These are phyloP conservation scores for Myrica gale DNA, from an alignment of 306 rosid genomes.

Conservation along the genomic window DNA sequence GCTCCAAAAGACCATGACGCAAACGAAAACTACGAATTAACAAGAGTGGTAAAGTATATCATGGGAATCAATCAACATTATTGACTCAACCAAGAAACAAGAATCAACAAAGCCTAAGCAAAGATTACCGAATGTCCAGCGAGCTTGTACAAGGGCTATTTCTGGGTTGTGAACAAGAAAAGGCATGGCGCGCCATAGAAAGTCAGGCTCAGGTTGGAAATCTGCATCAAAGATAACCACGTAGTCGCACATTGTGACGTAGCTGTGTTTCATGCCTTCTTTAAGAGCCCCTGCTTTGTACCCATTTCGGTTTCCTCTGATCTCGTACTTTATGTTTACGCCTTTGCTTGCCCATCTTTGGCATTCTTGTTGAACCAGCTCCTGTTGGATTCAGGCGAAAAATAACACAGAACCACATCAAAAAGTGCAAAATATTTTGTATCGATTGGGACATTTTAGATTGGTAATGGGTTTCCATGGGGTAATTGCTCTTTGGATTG, in stretches of 20 bases:
- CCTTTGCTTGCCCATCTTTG: conserved; percentile 86
- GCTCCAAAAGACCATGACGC: too few species aligned
- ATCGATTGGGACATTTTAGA: background rate
- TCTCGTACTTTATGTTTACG: conserved; percentile 80
- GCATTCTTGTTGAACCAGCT: conserved; percentile 68
- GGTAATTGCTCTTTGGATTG: background rate
- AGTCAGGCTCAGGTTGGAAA: conserved; percentile 89
- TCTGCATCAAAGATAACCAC: conserved; percentile 93
- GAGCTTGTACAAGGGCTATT: conserved; percentile 81
- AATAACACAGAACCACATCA: conserved; percentile 23
- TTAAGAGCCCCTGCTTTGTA: conserved; percentile 92
- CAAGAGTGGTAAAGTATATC: too few species aligned
- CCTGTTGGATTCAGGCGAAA: conserved; percentile 36
- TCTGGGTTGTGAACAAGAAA: conserved; percentile 62
- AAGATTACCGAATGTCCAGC: conserved; percentile 79
- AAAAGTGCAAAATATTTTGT: background rate
- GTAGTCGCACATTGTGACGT: conserved; percentile 73
- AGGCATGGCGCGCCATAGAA: conserved; percentile 68
- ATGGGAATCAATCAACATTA: too few species aligned
- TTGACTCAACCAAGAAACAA: background rate
- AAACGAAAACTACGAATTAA: too few species aligned
- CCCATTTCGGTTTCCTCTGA: conserved; percentile 76
- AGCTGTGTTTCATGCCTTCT: conserved; percentile 86
- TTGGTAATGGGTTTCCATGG: background rate
- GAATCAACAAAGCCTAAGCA: background rate